Conservation (phyloP, 164 flowering plant species). For the Liriodendron chinense region DNA sequence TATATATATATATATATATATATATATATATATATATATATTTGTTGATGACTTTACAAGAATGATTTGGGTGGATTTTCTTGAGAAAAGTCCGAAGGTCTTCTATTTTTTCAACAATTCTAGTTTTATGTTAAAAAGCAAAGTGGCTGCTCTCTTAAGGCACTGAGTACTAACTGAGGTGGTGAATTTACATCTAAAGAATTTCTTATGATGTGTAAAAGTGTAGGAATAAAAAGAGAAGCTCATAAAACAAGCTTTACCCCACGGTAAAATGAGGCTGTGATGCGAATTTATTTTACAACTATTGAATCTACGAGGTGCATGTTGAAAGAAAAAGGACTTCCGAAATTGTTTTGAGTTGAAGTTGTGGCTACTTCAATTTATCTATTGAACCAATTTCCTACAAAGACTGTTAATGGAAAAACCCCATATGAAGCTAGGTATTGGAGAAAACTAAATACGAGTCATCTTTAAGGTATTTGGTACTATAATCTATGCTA, state of each 20-base stretch:
- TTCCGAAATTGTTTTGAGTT: conserved; percentile 1
- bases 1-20: no score
- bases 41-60: conserved; percentile 6
- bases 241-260: background rate
- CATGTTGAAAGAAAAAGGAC: conserved; percentile 4
- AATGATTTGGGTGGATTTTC: background rate
- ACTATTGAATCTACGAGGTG: background rate
- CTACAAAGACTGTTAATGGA: no score
- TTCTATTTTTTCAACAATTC: background rate
- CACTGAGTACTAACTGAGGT: background rate
- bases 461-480: no score
- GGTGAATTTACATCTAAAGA: no score
- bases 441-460: no score
- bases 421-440: no score
- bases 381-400: no score
- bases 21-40: background rate
- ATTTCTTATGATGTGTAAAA: background rate
- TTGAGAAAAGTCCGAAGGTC: conserved; percentile 1
- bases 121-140: background rate
- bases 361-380: no score
- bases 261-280: background rate
- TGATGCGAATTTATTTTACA: background rate
- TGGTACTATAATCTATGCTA: no score
- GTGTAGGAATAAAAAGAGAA: background rate
- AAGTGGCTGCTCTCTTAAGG: no score